These are phyloP conservation scores for Cudoniella acicularis DNA, from an alignment of 495 filamentous ascomycete genomes.

Conservation along the genomic window DNA sequence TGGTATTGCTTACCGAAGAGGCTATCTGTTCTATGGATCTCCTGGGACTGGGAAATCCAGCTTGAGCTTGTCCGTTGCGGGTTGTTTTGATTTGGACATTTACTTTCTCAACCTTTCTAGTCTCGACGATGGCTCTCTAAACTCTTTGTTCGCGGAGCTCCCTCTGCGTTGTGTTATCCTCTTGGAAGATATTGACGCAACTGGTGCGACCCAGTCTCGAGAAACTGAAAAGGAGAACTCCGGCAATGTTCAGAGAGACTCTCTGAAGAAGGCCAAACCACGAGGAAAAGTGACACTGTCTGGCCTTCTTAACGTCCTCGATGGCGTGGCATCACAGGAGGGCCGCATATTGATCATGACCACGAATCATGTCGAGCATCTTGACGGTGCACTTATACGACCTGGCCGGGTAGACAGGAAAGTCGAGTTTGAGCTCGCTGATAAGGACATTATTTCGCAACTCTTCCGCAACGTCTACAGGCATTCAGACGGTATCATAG, in stretches of 20 bases:
- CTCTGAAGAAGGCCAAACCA: neutral
- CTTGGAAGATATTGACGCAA: conserved; percentile 59
- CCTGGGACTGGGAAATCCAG: conserved; percentile 71
- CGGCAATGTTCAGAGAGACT: conserved; percentile 21
- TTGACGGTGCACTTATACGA: conserved; percentile 70
- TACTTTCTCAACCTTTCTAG: conserved; percentile 39
- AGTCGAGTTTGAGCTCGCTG: neutral
- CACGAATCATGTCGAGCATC: conserved; percentile 68
- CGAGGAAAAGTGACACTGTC: conserved; percentile 33
- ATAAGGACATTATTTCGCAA: conserved; percentile 1
- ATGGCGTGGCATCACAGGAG: conserved; percentile 69
- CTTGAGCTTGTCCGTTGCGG: conserved; percentile 59
- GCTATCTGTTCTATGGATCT: conserved; percentile 84
- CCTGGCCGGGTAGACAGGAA: conserved; percentile 72
- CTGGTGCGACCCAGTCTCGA: conserved; percentile 56
- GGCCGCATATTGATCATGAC: conserved; percentile 79
- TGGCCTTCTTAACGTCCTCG: conserved; percentile 70
- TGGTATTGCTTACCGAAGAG: conserved; percentile 73
- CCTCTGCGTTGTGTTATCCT: conserved; percentile 59
- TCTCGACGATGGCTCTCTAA: conserved; percentile 60
- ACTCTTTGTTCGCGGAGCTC: conserved; percentile 60
- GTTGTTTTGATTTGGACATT: conserved; percentile 62
- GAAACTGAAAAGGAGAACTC: conserved; percentile 23
- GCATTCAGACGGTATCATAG: conserved; percentile 22
- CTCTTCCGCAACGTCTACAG: neutral